Conservation (phyloP, 495 filamentous ascomycete genomes). For the Ramalina peruviana region DNA sequence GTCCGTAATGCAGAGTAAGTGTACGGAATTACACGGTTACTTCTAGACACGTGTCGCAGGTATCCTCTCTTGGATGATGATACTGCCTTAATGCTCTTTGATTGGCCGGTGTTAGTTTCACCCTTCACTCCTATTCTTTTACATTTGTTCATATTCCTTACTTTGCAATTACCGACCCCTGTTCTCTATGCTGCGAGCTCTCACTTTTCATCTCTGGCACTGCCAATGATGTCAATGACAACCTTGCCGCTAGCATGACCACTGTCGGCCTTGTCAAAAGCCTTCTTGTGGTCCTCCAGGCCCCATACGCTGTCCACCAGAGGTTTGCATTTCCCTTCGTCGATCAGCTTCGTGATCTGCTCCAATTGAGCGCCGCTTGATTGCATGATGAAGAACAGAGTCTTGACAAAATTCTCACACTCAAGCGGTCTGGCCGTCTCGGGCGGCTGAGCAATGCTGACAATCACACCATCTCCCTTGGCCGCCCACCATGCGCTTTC, state of each 20-base stretch:
- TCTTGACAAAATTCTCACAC: conserved; percentile 17
- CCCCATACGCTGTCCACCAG: conserved; percentile 36
- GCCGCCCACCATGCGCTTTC: conserved; percentile 33
- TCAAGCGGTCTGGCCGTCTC: conserved; percentile 26
- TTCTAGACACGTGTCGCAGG: too few species aligned
- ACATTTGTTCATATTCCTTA: too few species aligned
- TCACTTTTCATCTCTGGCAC: too few species aligned
- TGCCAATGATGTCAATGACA: conserved; percentile 18
- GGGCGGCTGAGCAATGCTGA: conserved; percentile 40
- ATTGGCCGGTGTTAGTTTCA: too few species aligned
- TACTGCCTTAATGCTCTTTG: too few species aligned
- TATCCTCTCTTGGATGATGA: too few species aligned
- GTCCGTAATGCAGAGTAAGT: too few species aligned
- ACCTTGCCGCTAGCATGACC: conserved; percentile 31
- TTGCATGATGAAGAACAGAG: conserved; percentile 32
- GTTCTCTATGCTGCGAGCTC: too few species aligned
- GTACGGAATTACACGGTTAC: too few species aligned
- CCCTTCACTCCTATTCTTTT: too few species aligned
- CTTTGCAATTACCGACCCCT: too few species aligned
- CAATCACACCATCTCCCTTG: conserved; percentile 26
- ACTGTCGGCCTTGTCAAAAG: conserved; percentile 29
- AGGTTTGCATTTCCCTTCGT: conserved; percentile 24
- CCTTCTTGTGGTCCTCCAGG: conserved; percentile 31
- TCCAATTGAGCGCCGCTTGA: conserved; percentile 27
- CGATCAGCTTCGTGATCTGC: conserved; percentile 29